Percentiles rank a stretch among this genome's conserved stretches.
These are phyloP conservation scores for Cladophialophora yegresii DNA, from an alignment of 2,329 filamentous ascomycete species.

Conservation along the genomic window DNA sequence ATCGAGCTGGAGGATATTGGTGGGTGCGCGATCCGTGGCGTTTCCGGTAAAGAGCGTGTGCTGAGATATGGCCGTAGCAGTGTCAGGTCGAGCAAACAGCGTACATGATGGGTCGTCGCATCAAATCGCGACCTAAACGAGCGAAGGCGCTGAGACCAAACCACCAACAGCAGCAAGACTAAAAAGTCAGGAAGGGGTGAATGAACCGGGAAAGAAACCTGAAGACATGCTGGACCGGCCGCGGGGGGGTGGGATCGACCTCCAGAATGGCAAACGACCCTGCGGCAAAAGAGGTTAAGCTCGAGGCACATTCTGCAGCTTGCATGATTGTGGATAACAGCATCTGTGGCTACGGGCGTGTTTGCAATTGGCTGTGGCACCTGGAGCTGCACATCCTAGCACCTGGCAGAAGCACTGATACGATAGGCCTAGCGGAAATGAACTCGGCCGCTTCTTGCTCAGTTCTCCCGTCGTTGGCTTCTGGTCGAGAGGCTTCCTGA, in stretches of 20 bases:
- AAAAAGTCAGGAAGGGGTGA: not conserved
- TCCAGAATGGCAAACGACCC: constrained; percentile 11
- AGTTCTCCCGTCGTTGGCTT: not conserved
- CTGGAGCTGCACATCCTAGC: not conserved
- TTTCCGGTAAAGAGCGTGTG: constrained; percentile 15
- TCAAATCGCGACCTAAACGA: constrained; percentile 18
- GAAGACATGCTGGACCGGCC: constrained; percentile 12
- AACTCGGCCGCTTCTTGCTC: not conserved
- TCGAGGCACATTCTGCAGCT: constrained; percentile 13
- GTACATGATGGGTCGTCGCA: constrained; percentile 14
- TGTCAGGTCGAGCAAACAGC: constrained; percentile 12
- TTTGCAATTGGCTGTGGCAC: constrained; percentile 1
- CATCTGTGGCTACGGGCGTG: not conserved
- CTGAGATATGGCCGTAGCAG: constrained; percentile 5
- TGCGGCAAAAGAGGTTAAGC: constrained; percentile 5
- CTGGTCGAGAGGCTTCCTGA: not conserved
- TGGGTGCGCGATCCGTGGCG: not conserved
- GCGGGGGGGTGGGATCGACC: not conserved
- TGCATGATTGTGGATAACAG: constrained; percentile 5
- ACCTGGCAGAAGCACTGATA: not conserved
- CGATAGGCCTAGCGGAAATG: not conserved
- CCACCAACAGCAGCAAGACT: constrained; percentile 3
- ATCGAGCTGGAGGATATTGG: not conserved
- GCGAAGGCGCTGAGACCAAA: constrained; percentile 12
- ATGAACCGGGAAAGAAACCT: constrained; percentile 3